phyloP scores from a whole-genome alignment of 2,329 filamentous ascomycete genomes.

The Aspergillus ustus region DNA sequence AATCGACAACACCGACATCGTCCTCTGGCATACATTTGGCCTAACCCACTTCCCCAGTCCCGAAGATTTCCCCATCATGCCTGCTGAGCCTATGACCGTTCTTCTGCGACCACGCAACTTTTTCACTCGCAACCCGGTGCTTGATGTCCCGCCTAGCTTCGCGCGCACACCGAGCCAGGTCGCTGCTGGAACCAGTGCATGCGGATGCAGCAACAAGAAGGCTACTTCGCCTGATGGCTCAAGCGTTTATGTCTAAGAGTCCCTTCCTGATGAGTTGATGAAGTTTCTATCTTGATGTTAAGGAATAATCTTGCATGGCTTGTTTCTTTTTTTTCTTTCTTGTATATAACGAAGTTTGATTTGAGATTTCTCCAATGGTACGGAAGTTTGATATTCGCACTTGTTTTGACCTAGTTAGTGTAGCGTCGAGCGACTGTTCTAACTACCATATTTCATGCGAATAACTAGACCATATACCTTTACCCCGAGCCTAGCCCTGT shows the following conservation, averaged over 20 bases:
- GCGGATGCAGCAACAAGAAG: constrained; percentile 37
- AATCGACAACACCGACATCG: constrained; percentile 82
- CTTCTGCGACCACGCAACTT: constrained; percentile 80
- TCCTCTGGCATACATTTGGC: constrained; percentile 94
- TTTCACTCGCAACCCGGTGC: constrained; percentile 76
- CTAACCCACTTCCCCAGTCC: constrained; percentile 86
- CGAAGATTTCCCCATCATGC: constrained; percentile 94
- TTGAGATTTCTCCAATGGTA: background rate
- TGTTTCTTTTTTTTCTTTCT: background rate
- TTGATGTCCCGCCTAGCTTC: constrained; percentile 81
- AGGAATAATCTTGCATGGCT: background rate
- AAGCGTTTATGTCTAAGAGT: constrained; percentile 41
- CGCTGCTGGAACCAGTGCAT: constrained; percentile 47
- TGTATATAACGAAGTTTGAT: background rate
- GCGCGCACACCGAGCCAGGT: constrained; percentile 73
- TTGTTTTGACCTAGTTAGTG: background rate
- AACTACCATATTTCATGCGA: background rate
- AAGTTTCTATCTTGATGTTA: background rate
- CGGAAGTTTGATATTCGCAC: background rate
- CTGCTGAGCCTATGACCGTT: constrained; percentile 80
- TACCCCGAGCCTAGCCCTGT: background rate
- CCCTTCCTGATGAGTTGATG: background rate
- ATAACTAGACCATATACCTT: background rate
- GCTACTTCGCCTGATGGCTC: constrained; percentile 35
- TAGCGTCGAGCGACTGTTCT: background rate